Evolutionary conservation across 352 stramenopile species (phyloP).

Genomic region (Globisporangium irregulare): DNA sequence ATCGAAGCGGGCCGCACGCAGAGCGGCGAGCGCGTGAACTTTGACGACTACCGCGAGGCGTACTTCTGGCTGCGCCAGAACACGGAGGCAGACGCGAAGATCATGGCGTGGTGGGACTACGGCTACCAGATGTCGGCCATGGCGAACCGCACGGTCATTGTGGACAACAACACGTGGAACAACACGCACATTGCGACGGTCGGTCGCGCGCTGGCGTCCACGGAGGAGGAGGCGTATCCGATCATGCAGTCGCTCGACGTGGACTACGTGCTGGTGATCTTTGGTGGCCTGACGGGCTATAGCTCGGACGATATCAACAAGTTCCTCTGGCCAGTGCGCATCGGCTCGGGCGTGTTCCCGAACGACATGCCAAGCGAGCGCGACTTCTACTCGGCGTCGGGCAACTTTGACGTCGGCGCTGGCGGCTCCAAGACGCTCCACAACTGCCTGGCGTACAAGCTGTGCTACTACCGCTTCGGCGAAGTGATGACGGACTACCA

Average conservation of each 20-base stretch:
- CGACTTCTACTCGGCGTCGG: constrained; percentile 83
- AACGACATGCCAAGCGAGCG: constrained; percentile 84
- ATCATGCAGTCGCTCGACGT: constrained; percentile 91
- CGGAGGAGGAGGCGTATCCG: constrained; percentile 86
- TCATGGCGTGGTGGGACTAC: constrained; percentile 92
- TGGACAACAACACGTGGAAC: constrained; percentile 97
- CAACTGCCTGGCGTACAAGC: constrained; percentile 93
- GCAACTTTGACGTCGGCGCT: constrained; percentile 83
- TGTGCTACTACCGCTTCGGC: constrained; percentile 92
- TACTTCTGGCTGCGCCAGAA: constrained; percentile 91
- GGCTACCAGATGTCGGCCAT: constrained; percentile 92
- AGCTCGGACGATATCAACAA: constrained; percentile 92
- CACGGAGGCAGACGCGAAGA: constrained; percentile 84
- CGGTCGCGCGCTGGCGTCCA: constrained; percentile 80
- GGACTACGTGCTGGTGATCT: constrained; percentile 92
- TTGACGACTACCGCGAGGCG: constrained; percentile 98
- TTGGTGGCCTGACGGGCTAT: constrained; percentile 87
- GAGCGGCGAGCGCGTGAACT: constrained; percentile 82
- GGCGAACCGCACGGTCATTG: constrained; percentile 86
- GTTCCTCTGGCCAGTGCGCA: constrained; percentile 92
- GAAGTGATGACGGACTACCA: constrained; percentile 87
- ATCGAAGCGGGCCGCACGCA: constrained; percentile 79
- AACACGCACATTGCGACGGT: constrained; percentile 96
- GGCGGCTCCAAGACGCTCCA: constrained; percentile 82
- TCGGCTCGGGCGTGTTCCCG: constrained; percentile 81